Base-by-base conservation (phyloP, 2,329 filamentous ascomycete species). In the Hymenoscyphus occultus region DNA sequence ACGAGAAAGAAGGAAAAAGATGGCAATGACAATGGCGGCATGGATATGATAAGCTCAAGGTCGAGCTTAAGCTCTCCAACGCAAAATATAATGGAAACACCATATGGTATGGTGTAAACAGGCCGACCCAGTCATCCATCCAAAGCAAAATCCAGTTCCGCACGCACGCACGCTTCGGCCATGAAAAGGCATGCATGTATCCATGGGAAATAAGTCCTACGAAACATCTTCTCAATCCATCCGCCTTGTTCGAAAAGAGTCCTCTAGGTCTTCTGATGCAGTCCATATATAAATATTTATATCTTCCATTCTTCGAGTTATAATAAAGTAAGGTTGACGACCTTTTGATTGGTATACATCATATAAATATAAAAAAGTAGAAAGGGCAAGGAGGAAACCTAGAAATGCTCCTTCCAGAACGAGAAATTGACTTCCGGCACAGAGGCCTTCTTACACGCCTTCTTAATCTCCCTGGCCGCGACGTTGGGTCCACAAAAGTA, bases 321-420 rank as follows among this genome's bases (percentile, higher is more conserved):
- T 28, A 28, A 28, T 22, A 28, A 28, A 28, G 2, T 3, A 3
- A 6, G 45, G 19, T 51, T 51, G 7, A 6, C 3, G 19, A 51
- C 13, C 19, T 51, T 51, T 28, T 2, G 28, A 28, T 28, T 12
- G 14, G 12, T 40, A 28, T n/a, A 40, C 14, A 39, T 28, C 35
- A n/a, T 14, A 39, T 39, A 35, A 35, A 35, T 10, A 35, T 7
- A 35, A 6, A 35, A 35, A 35, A n/a, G 7, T 13, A 58, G 14
- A 58, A 16, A 31, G 31, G n/a, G 22, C 56, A n/a, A 32, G 9
- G 22, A 35, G 35, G 5, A 35, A 35, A 39, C 67, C 67, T 83
- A 89, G 76, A 89, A 89, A 76, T 99, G 94, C 79, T 99, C 95
- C 82, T 99, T 99, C 95, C 95, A 99, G 83, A 99, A 99, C 73